Conservation (phyloP, 1,284 basidiomycete genomes). For the Golubevia pallescens region DNA sequence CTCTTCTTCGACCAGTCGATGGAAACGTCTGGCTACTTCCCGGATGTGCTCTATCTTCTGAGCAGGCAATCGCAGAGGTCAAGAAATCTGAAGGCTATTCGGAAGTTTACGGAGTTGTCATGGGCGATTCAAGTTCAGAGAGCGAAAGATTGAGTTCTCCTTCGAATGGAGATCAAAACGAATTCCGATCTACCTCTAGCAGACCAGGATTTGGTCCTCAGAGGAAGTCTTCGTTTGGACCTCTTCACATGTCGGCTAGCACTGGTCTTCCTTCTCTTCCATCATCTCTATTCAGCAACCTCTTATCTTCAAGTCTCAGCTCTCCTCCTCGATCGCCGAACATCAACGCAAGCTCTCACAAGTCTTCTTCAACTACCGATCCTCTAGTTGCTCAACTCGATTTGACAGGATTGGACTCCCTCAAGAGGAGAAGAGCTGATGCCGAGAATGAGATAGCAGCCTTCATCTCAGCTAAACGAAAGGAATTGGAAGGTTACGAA, state of each 20-base stretch:
- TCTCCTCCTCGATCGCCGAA: neutral
- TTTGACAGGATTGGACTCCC: neutral
- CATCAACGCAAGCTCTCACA: neutral
- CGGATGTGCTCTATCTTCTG: slow-evolving; percentile 16
- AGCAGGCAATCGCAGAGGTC: slow-evolving; percentile 15
- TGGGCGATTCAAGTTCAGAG: slow-evolving; percentile 25
- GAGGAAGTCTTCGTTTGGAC: neutral
- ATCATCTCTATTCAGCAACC: neutral
- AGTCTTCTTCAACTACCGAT: neutral
- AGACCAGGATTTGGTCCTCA: neutral
- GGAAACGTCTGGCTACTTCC: slow-evolving; percentile 33
- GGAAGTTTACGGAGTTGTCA: slow-evolving; percentile 24
- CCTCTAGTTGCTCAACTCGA: neutral
- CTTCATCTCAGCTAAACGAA: neutral
- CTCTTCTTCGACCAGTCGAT: slow-evolving; percentile 27
- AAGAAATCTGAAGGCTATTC: slow-evolving; percentile 23
- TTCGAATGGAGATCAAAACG: slow-evolving; percentile 20
- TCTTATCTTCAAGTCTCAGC: neutral
- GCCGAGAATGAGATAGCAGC: neutral
- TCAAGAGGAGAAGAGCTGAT: neutral
- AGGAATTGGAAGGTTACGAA: neutral
- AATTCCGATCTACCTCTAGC: slow-evolving; percentile 5
- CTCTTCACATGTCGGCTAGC: neutral
- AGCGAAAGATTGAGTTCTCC: slow-evolving; percentile 28
- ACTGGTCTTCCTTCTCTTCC: neutral